Evolutionary conservation across 495 filamentous ascomycete species (phyloP).

Genomic region (Annulohypoxylon stygium): DNA sequence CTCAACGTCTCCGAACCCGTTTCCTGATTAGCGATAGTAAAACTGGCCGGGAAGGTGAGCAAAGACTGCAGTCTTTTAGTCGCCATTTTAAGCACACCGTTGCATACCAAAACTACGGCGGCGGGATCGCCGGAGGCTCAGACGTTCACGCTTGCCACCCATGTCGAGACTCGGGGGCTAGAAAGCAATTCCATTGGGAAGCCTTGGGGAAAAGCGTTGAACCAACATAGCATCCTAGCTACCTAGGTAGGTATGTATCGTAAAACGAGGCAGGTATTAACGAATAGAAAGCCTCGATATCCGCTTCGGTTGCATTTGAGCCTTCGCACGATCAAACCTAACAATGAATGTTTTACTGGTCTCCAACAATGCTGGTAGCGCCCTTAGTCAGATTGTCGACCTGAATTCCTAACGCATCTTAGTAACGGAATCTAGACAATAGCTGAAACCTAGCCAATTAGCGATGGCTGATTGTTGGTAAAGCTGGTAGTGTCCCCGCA

Average conservation of each 20-base stretch:
- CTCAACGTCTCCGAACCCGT: constrained; percentile 2
- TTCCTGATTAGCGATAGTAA: constrained; percentile 2
- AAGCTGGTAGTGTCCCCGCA: background rate
- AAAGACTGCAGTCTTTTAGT: background rate
- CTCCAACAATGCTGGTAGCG: constrained; percentile 14
- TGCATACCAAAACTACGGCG: constrained; percentile 5
- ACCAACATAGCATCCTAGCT: background rate
- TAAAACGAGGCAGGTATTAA: constrained; percentile 21
- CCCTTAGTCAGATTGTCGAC: constrained; percentile 8
- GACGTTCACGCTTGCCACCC: constrained; percentile 2
- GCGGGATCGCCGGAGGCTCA: constrained; percentile 21
- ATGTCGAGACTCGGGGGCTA: background rate
- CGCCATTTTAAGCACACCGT: constrained; percentile 12
- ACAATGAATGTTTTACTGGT: background rate
- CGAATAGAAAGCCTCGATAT: constrained; percentile 15
- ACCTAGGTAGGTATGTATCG: background rate
- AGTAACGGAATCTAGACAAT: constrained; percentile 8
- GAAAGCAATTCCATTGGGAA: background rate
- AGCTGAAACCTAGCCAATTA: constrained; percentile 37
- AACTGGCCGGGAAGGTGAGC: background rate
- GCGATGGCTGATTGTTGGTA: constrained; percentile 2
- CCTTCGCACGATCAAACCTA: background rate
- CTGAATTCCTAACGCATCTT: constrained; percentile 13
- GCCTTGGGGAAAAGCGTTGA: background rate
- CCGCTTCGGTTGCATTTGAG: constrained; percentile 5